Conservation (phyloP, 2,329 filamentous ascomycete species). For the Venturia effusa region DNA sequence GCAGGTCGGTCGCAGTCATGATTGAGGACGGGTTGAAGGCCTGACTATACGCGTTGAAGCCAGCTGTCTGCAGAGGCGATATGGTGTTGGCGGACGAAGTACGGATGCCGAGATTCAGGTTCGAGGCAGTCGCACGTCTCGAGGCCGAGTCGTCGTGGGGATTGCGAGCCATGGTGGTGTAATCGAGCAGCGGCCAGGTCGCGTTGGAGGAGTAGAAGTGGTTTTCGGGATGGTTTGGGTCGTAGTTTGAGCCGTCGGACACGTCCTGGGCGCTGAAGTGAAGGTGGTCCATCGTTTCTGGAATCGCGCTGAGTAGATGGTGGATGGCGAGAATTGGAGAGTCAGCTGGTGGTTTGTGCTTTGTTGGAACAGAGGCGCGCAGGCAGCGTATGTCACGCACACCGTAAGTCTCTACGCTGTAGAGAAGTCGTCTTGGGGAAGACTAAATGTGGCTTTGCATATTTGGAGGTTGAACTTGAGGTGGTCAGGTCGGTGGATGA, state of each 20-base stretch:
- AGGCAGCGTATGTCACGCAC: not conserved
- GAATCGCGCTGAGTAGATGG: not conserved
- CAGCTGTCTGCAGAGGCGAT: slow-evolving; percentile 19
- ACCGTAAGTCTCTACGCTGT: not conserved
- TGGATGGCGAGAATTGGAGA: not conserved
- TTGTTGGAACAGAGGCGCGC: not conserved
- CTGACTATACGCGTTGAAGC: slow-evolving; percentile 20
- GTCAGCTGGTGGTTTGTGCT: not conserved
- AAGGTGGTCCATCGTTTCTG: slow-evolving; percentile 30
- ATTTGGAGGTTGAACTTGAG: not conserved
- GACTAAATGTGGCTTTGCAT: not conserved
- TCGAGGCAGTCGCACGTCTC: slow-evolving; percentile 14
- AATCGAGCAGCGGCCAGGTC: slow-evolving; percentile 28
- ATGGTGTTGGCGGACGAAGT: slow-evolving; percentile 6
- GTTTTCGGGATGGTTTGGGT: slow-evolving; percentile 22
- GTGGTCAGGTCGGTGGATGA: not conserved
- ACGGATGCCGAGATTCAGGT: slow-evolving; percentile 3
- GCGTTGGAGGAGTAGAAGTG: slow-evolving; percentile 21
- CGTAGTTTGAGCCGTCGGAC: slow-evolving; percentile 28
- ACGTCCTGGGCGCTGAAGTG: slow-evolving; percentile 31
- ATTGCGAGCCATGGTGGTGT: slow-evolving; percentile 22
- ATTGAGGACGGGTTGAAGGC: slow-evolving; percentile 15
- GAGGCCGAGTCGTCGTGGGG: slow-evolving; percentile 9
- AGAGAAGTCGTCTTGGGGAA: not conserved
- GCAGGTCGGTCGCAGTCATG: slow-evolving; percentile 16